Evolutionary conservation across 139 green algal species (phyloP), one percentile per base, ranked within the genome.

Genomic region (Desmodesmus armatus): DNA sequence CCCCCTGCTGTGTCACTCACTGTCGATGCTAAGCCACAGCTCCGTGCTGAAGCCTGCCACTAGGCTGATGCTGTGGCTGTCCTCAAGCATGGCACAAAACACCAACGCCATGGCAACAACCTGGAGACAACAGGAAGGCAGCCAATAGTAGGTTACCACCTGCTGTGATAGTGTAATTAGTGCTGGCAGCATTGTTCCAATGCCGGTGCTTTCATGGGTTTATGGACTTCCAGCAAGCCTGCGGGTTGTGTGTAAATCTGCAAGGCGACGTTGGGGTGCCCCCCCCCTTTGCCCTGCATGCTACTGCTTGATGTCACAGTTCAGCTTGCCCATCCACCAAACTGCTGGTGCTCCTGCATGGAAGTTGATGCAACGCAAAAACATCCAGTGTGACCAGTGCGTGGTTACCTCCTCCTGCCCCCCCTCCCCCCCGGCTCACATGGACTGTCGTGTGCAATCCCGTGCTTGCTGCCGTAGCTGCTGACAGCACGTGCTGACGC

Each of bases 11-110:
- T n/a, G n/a, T n/a, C 9, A 19, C 83, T 27, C 65, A 88, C 83
- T 71, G 19, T 91, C 84, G 5, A 87, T 11, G 40, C 33, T 39
- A 7, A 65, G 73, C 83, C 73, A 87, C 17, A 91, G 73, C 83
- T 89, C 79, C 19, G 39, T 66, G 23, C 19, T 47, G n/a, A 91
- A 47, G 11, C 31, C 44, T 23, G 43, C 55, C 31, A 23, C 31
- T 9, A 91, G 78, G 53, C 71, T 82, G 39, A 91, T 43, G 6
- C 43, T 39, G 80, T 88, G 84, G 67, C 66, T 87, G 41, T 31
- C 11, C 80, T 91, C 87, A 63, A 91, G 55, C 66, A 81, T 80
- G 37, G 44, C 41, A 33, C 78, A 87, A 23, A 87, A 83, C 33
- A 88, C 87, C 65, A 84, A 53, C 1, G 43, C 53, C 73, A 88